Evolutionary conservation across 2,329 filamentous ascomycete species (phyloP).

Genomic region (Pyricularia grisea): DNA sequence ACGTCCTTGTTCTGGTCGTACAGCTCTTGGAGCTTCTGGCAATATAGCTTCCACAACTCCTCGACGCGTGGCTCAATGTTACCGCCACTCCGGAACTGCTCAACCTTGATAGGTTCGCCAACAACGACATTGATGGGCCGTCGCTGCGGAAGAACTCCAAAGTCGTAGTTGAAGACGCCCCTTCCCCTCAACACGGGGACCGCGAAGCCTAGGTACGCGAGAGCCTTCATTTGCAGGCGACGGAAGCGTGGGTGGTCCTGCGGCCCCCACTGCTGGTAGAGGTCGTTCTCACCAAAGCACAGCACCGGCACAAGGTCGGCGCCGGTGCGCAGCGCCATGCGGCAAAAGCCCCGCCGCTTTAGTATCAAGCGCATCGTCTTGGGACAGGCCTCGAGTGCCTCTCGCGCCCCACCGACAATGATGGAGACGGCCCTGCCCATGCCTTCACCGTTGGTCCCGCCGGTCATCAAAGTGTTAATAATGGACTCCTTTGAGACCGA

Average conservation of each 20-base stretch:
- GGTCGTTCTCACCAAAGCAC: constrained; percentile 88
- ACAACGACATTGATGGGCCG: constrained; percentile 83
- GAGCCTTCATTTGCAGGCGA: constrained; percentile 71
- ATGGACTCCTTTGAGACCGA: constrained; percentile 90
- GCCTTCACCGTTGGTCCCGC: constrained; percentile 67
- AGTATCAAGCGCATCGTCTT: constrained; percentile 69
- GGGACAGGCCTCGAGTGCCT: constrained; percentile 83
- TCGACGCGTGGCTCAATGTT: constrained; percentile 71
- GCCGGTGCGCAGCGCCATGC: constrained; percentile 84
- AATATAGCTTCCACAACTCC: constrained; percentile 68
- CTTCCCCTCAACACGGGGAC: constrained; percentile 83
- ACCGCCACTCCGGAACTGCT: constrained; percentile 32
- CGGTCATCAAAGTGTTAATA: constrained; percentile 74
- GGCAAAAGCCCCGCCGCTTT: constrained; percentile 80
- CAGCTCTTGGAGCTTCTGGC: constrained; percentile 61
- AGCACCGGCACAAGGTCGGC: constrained; percentile 90
- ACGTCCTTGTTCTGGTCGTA: constrained; percentile 74
- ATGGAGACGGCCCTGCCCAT: constrained; percentile 96
- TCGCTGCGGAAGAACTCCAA: constrained; percentile 91
- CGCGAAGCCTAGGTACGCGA: constrained; percentile 85
- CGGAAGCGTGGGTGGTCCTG: constrained; percentile 71
- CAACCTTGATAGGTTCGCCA: constrained; percentile 68
- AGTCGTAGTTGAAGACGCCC: constrained; percentile 95
- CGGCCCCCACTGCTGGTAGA: constrained; percentile 83
- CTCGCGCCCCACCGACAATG: constrained; percentile 83